These are phyloP conservation scores for Ensete glaucum DNA, from an alignment of 176 grass and related monocot species.

Conservation along the genomic window DNA sequence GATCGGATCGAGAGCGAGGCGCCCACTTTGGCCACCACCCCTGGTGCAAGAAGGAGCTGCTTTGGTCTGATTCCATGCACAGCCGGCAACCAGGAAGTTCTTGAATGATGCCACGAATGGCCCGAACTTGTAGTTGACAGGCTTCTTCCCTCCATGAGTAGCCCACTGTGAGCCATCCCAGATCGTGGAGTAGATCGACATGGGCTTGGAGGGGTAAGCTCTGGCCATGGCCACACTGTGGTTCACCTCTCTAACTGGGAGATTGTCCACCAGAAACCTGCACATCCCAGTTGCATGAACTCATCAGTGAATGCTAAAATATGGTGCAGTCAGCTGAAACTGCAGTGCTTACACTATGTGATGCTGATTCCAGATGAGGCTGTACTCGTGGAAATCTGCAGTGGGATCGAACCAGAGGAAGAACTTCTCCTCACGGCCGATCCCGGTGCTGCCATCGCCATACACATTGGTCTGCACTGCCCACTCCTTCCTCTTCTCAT, in stretches of 20 bases:
- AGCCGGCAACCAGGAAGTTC: not conserved
- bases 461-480: conserved; percentile 10
- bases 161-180: conserved; percentile 5
- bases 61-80: not conserved
- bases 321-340: not conserved
- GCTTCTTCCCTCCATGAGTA: conserved; percentile 10
- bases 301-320: not conserved
- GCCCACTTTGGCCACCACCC: not conserved
- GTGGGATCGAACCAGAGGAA: conserved; percentile 15
- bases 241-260: conserved; percentile 8
- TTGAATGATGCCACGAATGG: conserved; percentile 1
- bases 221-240: conserved; percentile 3
- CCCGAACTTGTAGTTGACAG: conserved; percentile 3
- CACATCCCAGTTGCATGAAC: not conserved
- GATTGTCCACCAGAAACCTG: conserved; percentile 10
- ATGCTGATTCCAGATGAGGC: conserved; percentile 10
- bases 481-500: conserved; percentile 13
- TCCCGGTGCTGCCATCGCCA: not conserved
- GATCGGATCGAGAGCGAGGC: not conserved
- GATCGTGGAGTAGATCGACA: conserved; percentile 4
- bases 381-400: conserved; percentile 6
- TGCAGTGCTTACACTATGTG: not conserved
- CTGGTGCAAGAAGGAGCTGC: not conserved
- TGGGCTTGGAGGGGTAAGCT: not conserved
- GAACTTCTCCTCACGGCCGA: conserved; percentile 11